These are phyloP conservation scores for Luzula sylvatica DNA, from an alignment of 176 grass and related monocot genomes.

Conservation along the genomic window DNA sequence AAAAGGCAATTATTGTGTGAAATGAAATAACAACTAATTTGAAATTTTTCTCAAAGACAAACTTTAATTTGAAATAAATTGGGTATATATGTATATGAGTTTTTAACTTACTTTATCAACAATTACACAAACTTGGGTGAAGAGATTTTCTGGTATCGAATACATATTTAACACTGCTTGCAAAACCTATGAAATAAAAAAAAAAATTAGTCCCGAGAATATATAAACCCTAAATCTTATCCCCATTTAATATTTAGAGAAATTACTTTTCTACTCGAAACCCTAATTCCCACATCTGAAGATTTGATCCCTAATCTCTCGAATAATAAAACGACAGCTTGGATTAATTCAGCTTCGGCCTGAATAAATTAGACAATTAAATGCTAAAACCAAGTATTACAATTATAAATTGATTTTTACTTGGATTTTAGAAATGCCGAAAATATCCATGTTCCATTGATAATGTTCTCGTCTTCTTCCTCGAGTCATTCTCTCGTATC, in stretches of 20 bases:
- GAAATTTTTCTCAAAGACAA: not conserved
- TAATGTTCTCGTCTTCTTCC: slow-evolving; percentile 89
- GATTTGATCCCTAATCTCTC: slow-evolving; percentile 74
- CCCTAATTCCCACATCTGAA: slow-evolving; percentile 63
- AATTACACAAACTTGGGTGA: slow-evolving; percentile 64
- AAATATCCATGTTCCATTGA: slow-evolving; percentile 97
- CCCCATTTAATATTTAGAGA: not conserved
- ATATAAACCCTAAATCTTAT: slow-evolving; percentile 4
- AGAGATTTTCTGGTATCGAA: slow-evolving; percentile 57
- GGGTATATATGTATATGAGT: not conserved
- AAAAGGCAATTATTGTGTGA: not conserved
- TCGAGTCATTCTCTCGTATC: slow-evolving; percentile 90
- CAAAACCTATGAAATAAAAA: slow-evolving; percentile 49
- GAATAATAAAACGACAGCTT: slow-evolving; percentile 74
- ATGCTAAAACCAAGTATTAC: not conserved
- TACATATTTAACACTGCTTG: slow-evolving; percentile 62
- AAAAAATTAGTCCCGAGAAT: slow-evolving; percentile 3
- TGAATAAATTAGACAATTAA: slow-evolving; percentile 17
- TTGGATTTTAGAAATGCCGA: slow-evolving; percentile 72
- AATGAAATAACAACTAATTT: slow-evolving; percentile 22
- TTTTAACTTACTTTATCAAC: slow-evolving; percentile 57
- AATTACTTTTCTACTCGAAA: slow-evolving; percentile 76
- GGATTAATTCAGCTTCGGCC: slow-evolving; percentile 80
- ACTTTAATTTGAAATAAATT: not conserved
- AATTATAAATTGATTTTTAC: too few relatives aligned